Evolutionary conservation across 306 rosid species (phyloP), one percentile per base, ranked within the genome.

Genomic region (Sicyos baderoa): DNA sequence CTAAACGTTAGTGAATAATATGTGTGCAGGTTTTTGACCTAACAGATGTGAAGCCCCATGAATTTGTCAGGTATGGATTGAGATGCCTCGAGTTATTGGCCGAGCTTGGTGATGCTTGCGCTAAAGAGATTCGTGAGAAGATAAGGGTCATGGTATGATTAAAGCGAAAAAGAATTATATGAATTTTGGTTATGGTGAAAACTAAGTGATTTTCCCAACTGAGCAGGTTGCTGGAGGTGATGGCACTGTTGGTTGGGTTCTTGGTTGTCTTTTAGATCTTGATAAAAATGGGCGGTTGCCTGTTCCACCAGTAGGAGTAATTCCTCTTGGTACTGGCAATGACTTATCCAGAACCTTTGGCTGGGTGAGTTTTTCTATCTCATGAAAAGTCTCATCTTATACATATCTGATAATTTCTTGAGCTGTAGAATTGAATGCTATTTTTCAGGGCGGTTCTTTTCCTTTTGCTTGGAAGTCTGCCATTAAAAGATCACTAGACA

Each of bases 201-300:
- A 35, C 48, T 29, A n/a, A 17, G 19, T 54, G 48, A 59, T 74
- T 76, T 81, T 60, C 59, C 45, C 23, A 71, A 71, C 72, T 80
- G 83, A 63, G 72, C 84, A 94, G 99, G 99, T 90, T 79, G 99
- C 99, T 54, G 99, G 99, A 58, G 99, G 99, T 72, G 99, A 94
- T 78, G 99, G 99, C 65, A 86, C 99, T 13, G 97, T 94, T 35
- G 99, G 99, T 55, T 94, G 99, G 99, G 97, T 90, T 44, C 85
- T 94, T 49, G 97, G 97, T 75, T 79, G 97, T 82, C 87, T 94
- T 15, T 84, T 81, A 73, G 87, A 85, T 56, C 96, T 94, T 76
- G 72, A 77, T 29, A 58, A 42, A 29, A 81, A 72, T 54, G 82
- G 81, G 15, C 81, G 86, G 29, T 79, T 74, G 56, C 91, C 96